phyloP scores from a whole-genome alignment of 2,329 filamentous ascomycete species.

The Aspergillus floridensis region DNA sequence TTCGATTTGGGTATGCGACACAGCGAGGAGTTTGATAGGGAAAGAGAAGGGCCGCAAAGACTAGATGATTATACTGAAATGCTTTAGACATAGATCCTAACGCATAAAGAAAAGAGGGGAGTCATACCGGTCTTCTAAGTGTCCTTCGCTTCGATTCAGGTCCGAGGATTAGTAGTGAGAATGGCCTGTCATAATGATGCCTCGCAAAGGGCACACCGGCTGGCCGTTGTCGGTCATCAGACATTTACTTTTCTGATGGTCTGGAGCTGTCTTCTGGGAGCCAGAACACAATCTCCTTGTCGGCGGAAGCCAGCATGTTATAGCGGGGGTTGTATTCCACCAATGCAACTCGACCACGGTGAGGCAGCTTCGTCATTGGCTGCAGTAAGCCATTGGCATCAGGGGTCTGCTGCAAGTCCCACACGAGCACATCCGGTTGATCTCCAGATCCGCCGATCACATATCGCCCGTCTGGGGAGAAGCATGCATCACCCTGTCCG shows the following conservation, averaged over 20 bases:
- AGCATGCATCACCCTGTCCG: constrained; percentile 74
- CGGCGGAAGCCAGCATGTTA: constrained; percentile 87
- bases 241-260: constrained; percentile 32
- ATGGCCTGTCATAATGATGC: neutral
- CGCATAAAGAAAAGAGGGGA: neutral
- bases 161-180: neutral
- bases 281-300: constrained; percentile 80
- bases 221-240: neutral
- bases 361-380: constrained; percentile 40
- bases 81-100: neutral
- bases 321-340: constrained; percentile 86
- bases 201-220: neutral
- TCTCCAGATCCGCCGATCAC: constrained; percentile 74
- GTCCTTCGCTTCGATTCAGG: neutral
- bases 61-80: constrained; percentile 14
- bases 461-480: constrained; percentile 84
- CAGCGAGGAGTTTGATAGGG: constrained; percentile 64
- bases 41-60: constrained; percentile 56
- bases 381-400: constrained; percentile 54
- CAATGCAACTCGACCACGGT: constrained; percentile 64
- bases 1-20: constrained; percentile 63
- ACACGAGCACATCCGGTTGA: constrained; percentile 72
- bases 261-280: constrained; percentile 60
- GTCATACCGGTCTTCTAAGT: neutral
- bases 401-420: constrained; percentile 68